Evolutionary conservation across 2,329 filamentous ascomycete species (phyloP), one percentile per base, ranked within the genome.

Genomic region (Ascochyta fabae): DNA sequence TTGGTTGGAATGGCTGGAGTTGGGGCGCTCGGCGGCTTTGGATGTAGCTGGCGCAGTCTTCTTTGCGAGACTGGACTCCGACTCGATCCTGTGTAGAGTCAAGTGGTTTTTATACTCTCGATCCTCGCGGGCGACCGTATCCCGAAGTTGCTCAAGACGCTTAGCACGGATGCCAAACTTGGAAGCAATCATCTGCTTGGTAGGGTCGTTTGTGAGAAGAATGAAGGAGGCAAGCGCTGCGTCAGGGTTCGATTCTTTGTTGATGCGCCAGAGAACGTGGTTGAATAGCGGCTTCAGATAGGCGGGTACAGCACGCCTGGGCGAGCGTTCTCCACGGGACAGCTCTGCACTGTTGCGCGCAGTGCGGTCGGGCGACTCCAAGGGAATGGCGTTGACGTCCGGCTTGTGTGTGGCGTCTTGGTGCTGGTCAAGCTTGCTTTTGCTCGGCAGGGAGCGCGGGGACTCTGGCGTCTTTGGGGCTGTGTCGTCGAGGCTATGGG

Each of bases 91-190:
- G 53, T 73, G 68, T 34, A 76, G 64, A 23, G 72, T 69, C 49
- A 75, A 48, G 46, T 75, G 73, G 56, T 77, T 77, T 51, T 75
- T 77, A 65, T 73, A 78, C 56, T 82, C 80, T 38, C 80, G 77
- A 31, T 81, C 80, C 61, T 82, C 80, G 40, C 80, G 75, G 19
- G 75, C 75, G 22, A 82, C 75, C 27, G 78, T 78, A 56, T 81
- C 79, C 8, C 80, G 77, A 10, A 83, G 73, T 58, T 82, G 79
- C 64, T 81, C 79, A 7, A 82, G 70, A 47, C 78, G 77, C 72
- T 81, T 82, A 31, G 73, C 75, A 34, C 79, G 77, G 42, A 83
- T 79, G 57, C 81, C 80, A 50, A 83, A 83, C 23, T 80, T 78
- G 49, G 78, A 77, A 15, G 80, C 80, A 52, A 79, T 77, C 12